A percentile compares a stretch with the other conserved stretches of the same genome.
Evolutionary conservation across 306 rosid genomes (phyloP).

Genomic region (Vigna angularis): DNA sequence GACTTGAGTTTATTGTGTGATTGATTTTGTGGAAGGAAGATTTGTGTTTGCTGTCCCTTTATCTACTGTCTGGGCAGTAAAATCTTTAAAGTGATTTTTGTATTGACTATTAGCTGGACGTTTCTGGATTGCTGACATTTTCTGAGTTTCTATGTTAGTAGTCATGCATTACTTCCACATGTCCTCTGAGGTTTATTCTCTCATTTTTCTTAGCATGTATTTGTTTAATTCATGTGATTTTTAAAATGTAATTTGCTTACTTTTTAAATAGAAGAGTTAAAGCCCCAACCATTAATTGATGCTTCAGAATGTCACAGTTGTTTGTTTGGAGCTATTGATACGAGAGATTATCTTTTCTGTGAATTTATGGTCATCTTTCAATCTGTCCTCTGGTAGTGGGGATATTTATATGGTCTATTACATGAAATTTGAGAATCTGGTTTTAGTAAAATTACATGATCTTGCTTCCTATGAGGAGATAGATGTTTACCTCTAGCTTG

Average conservation of each 20-base stretch:
- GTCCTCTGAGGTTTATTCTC: background rate
- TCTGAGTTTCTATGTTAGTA: background rate
- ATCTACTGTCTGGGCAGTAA: background rate
- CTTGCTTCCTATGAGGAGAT: no score
- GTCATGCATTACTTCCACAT: conserved; percentile 2
- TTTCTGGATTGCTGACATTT: background rate
- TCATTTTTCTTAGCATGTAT: conserved; percentile 1
- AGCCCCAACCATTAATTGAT: background rate
- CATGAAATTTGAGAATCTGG: no score
- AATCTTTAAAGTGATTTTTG: background rate
- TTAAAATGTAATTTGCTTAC: background rate
- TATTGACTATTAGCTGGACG: background rate
- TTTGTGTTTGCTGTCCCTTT: conserved; percentile 17
- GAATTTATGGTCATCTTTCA: background rate
- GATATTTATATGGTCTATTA: no score
- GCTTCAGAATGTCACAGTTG: conserved; percentile 34
- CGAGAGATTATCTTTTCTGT: conserved; percentile 14
- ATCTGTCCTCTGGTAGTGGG: no score
- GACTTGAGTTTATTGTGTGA: background rate
- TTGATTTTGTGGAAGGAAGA: background rate
- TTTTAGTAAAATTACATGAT: no score
- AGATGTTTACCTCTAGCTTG: no score
- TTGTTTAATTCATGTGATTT: conserved; percentile 12
- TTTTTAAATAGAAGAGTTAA: conserved; percentile 7
- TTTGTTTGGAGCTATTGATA: conserved; percentile 25